Conservation (phyloP, 2,329 filamentous ascomycete genomes). For the Alternaria solani region DNA sequence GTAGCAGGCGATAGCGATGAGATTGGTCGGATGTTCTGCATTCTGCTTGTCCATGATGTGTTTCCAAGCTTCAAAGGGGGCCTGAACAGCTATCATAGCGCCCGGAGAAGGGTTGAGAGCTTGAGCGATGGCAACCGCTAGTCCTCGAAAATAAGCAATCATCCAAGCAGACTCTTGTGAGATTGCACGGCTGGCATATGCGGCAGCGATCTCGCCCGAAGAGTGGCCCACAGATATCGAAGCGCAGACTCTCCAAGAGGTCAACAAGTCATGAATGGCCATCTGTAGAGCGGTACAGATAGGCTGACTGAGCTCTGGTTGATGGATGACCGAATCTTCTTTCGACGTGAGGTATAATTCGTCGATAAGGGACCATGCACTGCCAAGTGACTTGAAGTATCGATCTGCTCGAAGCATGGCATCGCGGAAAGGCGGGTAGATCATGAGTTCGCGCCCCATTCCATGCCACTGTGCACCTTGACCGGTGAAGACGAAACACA, state of each 20-base stretch:
- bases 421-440: conserved; percentile 12
- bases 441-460: conserved; percentile 37
- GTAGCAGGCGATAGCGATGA: conserved; percentile 29
- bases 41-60: conserved; percentile 17
- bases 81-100: conserved; percentile 37
- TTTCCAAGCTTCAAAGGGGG: conserved; percentile 13
- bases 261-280: conserved; percentile 28
- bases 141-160: conserved; percentile 26
- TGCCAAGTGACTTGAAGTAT: conserved; percentile 22
- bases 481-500: conserved; percentile 40
- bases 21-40: not conserved
- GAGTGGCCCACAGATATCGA: conserved; percentile 40
- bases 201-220: conserved; percentile 45
- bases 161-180: conserved; percentile 23
- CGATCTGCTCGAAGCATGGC: conserved; percentile 19
- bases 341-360: conserved; percentile 17
- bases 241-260: conserved; percentile 23
- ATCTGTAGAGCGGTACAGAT: conserved; percentile 32
- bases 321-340: conserved; percentile 14
- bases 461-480: conserved; percentile 42
- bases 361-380: conserved; percentile 23
- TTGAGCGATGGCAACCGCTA: conserved; percentile 38
- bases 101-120: conserved; percentile 46
- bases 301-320: conserved; percentile 30
- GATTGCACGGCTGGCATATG: conserved; percentile 30